Evolutionary conservation across 805 yeast genomes (phyloP), one percentile per base, ranked within the genome.

Genomic region (Candida piceae): DNA sequence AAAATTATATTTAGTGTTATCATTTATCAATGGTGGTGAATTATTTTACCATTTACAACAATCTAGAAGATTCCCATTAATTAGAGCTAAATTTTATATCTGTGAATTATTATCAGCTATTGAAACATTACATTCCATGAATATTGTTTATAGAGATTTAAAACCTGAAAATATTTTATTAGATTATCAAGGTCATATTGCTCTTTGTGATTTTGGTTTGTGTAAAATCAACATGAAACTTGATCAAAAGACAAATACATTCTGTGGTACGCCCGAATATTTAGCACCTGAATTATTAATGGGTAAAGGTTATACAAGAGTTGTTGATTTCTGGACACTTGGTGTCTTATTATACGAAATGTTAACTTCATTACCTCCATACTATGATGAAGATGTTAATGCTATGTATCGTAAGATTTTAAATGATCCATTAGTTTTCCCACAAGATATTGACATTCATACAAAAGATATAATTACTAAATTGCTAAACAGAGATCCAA

Each of bases 291-390:
- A 93, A 62, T 68, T 93, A 49, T 67, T 93, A 33, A 67, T 88
- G 50, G 93, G 94, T 33, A 88, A 85, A 57, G 97, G 97, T 2
- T 93, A 93, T 62, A 88, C 97, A 2, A 80, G 95, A 59, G 83
- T 84, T 8, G 97, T 93, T 16, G 98, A 93, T 62, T 93, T 96
- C 90, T 93, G 98, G 98, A 93, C 98, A 1, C 69, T 93, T 50
- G 98, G 98, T 29, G 89, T 90, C 13, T 69, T 93, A 36, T 67
- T 93, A 31, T 93, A 87, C 58, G 98, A 90, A 57, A 93, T 93
- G 98, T 69, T 93, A 42, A 88, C 97, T 1, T 96, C 97, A 1
- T 71, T 93, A 48, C 98, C 98, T 4, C 98, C 98, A 27, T 93
- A 87, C 59, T 93, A 87, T 58, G 97, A 93, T 57, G 96, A 89